Evolutionary conservation across 179 eudicot genomes (phyloP).

Genomic region (Camellia oleifera): DNA sequence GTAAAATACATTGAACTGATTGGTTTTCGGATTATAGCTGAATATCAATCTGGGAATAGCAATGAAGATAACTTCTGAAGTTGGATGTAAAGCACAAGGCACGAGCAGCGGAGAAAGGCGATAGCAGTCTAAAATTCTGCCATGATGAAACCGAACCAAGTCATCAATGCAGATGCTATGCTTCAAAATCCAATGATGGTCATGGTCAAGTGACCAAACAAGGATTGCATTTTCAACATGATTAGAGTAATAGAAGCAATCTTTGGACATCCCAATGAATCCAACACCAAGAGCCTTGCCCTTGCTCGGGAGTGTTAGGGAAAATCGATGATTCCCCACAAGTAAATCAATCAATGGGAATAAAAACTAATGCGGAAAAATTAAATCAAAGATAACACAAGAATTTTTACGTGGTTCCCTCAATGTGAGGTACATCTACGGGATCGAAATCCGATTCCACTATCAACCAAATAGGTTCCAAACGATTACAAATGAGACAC

Average conservation of each 20-base stretch:
- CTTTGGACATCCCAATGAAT: conserved; percentile 6
- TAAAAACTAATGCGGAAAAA: too few relatives aligned
- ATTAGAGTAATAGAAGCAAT: conserved; percentile 2
- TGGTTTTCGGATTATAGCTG: conserved; percentile 3
- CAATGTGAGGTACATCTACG: too few relatives aligned
- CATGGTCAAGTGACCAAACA: conserved; percentile 6
- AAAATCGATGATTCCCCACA: too few relatives aligned
- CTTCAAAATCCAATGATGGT: conserved; percentile 3
- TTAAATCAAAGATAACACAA: too few relatives aligned
- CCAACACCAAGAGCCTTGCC: not conserved
- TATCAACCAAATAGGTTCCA: too few relatives aligned
- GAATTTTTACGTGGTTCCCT: too few relatives aligned
- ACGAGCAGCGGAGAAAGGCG: not conserved
- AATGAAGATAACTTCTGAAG: conserved; percentile 1
- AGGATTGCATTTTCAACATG: not conserved
- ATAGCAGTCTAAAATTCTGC: not conserved
- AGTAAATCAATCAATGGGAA: too few relatives aligned
- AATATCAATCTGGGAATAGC: not conserved
- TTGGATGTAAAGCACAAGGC: not conserved
- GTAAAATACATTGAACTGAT: not conserved
- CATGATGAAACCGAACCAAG: not conserved
- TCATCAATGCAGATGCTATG: not conserved
- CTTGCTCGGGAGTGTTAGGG: not conserved
- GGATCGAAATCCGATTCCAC: too few relatives aligned
- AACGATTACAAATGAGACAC: too few relatives aligned